Base-by-base conservation (phyloP, 768 basidiomycete species). In the Suillus occidentalis region DNA sequence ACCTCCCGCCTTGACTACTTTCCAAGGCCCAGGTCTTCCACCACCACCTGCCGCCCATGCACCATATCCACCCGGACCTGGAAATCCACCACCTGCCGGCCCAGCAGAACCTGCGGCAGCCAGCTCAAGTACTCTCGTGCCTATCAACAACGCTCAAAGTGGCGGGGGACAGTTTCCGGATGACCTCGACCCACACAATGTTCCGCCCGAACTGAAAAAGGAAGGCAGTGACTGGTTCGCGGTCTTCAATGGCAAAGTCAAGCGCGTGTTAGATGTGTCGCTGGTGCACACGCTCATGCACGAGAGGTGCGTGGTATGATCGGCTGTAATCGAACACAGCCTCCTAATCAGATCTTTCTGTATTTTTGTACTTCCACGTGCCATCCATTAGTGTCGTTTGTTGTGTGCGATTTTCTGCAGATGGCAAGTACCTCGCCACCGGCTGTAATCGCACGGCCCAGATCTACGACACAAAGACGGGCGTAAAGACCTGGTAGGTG, bases 391-490 rank as follows among this genome's bases (percentile, higher is more conserved):
- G 76, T 5, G 76, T 68, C 3, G 70, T 77, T 40, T 77, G 74
- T 59, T 78, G 68, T 28, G 69, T 77, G 8, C 76, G 70, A 20
- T 78, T 77, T 63, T 78, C 76, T 45, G 36, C 66, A 4, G 76
- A 77, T 64, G 77, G 70, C 10, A 70, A 69, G 4, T 45, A 75
- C 34, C 77, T 77, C 20, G 76, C 76, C 22, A 75, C 76, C 20
- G 76, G 76, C 4, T 99, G 96, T 79, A 99, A 99, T 78, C 85
- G 94, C 49, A 94, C 94, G 0, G 94, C 95, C 22, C 95, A 97
- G 76, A 95, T 99, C 63, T 98, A 92, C 75, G 94, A 98, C 73
- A 91, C 91, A 34, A 91, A 91, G 78, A 90, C 92, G 0, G 96
- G 96, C 8, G 75, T 72, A 0, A 94, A 93, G 79, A 89, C 89